Evolutionary conservation across 768 basidiomycete species (phyloP), one percentile per base, ranked within the genome.

Genomic region (Strobilomyces echinocephalus): DNA sequence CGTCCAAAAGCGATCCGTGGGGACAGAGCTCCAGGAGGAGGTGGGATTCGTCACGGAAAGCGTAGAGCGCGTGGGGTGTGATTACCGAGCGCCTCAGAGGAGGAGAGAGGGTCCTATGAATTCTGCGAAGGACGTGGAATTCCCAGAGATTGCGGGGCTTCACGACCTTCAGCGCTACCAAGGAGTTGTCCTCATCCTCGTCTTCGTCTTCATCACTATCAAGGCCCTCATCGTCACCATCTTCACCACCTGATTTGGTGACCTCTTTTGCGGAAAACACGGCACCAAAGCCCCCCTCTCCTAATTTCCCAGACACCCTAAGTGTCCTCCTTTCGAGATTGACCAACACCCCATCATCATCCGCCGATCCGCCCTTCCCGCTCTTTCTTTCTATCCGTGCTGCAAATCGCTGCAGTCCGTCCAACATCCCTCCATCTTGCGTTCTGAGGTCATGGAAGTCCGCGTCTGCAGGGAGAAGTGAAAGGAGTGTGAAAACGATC

Each of bases 241-340:
- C 68, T 49, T 72, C 66, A 18, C 56, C 64, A 28, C 73, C 71
- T 8, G 81, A 76, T 11, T 79, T 70, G 18, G 60, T 53, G 63
- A 75, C 49, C 64, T 85, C 79, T 51, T 79, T 78, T 4, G 89
- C 91, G 56, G 87, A 81, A 75, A 95, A 99, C n/a, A 99, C 97
- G 4, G 87, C 81, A 3, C 95, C 97, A 62, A 95, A 99, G 0
- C 95, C 92, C 6, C 97, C 97, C 72, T 99, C 97, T 16, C 97
- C 97, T 21, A 99, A 77, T 69, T 98, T 99, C 56, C 88, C 88
- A 4, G 77, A 73, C 5, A 97, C 82, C 49, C 79, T 79, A 63
- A 88, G 92, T 49, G 74, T 74, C 53, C 79, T 80, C 4, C 78
- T 85, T 42, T 76, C 76, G n/a, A 97, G 73, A 16, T 71, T 73